A percentile compares a stretch with the other conserved stretches of the same genome.
Conservation (phyloP, 164 flowering plant genomes). For the Taxillus chinensis region DNA sequence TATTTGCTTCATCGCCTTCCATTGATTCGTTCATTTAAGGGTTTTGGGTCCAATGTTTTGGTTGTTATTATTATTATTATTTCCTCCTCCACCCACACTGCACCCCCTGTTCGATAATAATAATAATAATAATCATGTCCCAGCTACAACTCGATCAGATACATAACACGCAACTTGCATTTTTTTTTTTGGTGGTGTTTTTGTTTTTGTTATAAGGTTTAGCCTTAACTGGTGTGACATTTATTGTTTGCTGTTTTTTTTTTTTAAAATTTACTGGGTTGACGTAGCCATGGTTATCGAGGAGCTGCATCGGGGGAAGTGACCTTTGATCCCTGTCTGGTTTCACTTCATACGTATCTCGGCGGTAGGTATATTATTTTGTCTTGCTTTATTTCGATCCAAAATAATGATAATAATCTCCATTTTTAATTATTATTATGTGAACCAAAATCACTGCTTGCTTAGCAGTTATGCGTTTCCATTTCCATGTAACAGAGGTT, state of each 20-base stretch:
- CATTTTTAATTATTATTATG: too few relatives aligned
- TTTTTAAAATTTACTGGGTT: background rate
- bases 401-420: too few relatives aligned
- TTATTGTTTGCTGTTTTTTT: conserved; percentile 1
- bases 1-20: background rate
- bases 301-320: conserved; percentile 31
- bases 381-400: too few relatives aligned
- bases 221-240: background rate
- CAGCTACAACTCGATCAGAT: too few relatives aligned
- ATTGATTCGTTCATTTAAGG: too few relatives aligned
- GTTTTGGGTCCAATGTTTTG: too few relatives aligned
- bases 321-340: conserved; percentile 61
- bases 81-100: too few relatives aligned
- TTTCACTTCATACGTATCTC: conserved; percentile 82
- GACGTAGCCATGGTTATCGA: conserved; percentile 28
- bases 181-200: background rate
- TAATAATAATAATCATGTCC: too few relatives aligned
- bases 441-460: background rate
- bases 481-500: conserved; percentile 48
- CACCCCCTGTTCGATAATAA: too few relatives aligned
- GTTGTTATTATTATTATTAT: too few relatives aligned
- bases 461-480: conserved; percentile 5
- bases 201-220: background rate
- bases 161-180: too few relatives aligned
- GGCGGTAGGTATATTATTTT: conserved; percentile 74